Conservation (phyloP, 208 protist genomes). For the Leishmania martiniquensis region DNA sequence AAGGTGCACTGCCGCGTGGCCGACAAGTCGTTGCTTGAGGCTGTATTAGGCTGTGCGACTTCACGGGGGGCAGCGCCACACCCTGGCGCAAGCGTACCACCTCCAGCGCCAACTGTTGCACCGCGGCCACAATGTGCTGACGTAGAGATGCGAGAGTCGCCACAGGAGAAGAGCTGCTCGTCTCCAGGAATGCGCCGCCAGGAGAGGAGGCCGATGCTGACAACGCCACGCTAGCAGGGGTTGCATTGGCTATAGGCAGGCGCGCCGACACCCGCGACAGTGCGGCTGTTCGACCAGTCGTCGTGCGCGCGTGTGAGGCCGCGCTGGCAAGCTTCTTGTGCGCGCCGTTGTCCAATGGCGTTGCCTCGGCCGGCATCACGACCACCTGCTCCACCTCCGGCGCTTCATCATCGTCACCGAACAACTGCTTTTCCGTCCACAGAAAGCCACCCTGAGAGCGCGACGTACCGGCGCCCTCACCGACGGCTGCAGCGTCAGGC, state of each 20-base stretch:
- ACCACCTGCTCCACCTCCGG: constrained; percentile 25
- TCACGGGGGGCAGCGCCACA: background rate
- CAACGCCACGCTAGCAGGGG: background rate
- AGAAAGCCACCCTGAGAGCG: background rate
- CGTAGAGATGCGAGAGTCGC: constrained; percentile 23
- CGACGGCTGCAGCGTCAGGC: background rate
- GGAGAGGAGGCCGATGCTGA: background rate
- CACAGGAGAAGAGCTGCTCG: background rate
- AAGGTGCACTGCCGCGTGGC: background rate
- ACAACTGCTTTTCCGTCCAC: constrained; percentile 27
- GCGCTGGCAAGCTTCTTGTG: background rate
- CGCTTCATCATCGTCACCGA: constrained; percentile 9
- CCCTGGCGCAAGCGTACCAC: constrained; percentile 11
- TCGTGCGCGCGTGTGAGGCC: background rate
- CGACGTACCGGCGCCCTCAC: background rate
- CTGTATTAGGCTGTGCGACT: background rate
- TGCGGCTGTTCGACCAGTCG: background rate
- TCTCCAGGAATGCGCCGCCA: background rate
- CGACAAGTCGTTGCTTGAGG: background rate
- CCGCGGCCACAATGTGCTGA: constrained; percentile 20
- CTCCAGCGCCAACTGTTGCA: constrained; percentile 22
- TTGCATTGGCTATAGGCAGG: background rate
- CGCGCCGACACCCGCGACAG: constrained; percentile 9
- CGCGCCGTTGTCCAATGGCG: background rate
- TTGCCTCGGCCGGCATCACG: constrained; percentile 7